These are phyloP conservation scores for Boletus coccyginus DNA, from an alignment of 768 basidiomycete genomes.

Conservation along the genomic window DNA sequence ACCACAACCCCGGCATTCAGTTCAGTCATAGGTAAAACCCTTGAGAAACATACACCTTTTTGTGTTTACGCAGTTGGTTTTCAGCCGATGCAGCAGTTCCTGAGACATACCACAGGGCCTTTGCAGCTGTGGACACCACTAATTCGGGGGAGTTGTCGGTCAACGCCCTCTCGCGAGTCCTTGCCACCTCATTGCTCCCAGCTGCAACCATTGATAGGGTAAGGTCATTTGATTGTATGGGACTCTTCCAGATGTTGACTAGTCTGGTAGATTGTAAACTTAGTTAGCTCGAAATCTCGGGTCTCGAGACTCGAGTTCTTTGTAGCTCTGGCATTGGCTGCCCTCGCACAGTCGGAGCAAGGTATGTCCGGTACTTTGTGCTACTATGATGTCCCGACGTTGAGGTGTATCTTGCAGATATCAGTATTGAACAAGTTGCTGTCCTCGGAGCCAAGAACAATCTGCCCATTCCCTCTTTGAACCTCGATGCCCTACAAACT, in stretches of 20 bases:
- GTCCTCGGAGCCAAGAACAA: slow-evolving; percentile 74
- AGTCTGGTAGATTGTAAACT: slow-evolving; percentile 72
- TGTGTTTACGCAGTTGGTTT: slow-evolving; percentile 11
- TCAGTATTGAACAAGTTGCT: slow-evolving; percentile 81
- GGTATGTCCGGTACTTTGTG: slow-evolving; percentile 40
- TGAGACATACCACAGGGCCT: slow-evolving; percentile 69
- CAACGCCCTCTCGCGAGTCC: slow-evolving; percentile 74
- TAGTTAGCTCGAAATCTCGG: slow-evolving; percentile 75
- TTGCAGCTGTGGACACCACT: slow-evolving; percentile 66
- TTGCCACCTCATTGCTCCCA: slow-evolving; percentile 74
- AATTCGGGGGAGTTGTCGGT: slow-evolving; percentile 79
- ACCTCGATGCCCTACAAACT: slow-evolving; percentile 56
- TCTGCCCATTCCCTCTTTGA: slow-evolving; percentile 70
- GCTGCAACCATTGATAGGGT: slow-evolving; percentile 85
- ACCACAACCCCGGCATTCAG: slow-evolving; percentile 53
- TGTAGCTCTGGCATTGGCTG: slow-evolving; percentile 84
- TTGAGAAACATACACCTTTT: neutral
- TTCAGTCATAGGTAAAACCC: slow-evolving; percentile 60
- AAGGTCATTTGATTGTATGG: neutral
- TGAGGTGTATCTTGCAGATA: slow-evolving; percentile 43
- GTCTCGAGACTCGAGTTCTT: slow-evolving; percentile 91
- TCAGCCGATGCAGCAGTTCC: slow-evolving; percentile 81
- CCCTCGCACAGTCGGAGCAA: slow-evolving; percentile 79
- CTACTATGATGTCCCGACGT: neutral
- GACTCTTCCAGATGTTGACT: slow-evolving; percentile 1